phyloP scores from a whole-genome alignment of 2,329 filamentous ascomycete genomes.

The Magnaporthiopsis incrustans region DNA sequence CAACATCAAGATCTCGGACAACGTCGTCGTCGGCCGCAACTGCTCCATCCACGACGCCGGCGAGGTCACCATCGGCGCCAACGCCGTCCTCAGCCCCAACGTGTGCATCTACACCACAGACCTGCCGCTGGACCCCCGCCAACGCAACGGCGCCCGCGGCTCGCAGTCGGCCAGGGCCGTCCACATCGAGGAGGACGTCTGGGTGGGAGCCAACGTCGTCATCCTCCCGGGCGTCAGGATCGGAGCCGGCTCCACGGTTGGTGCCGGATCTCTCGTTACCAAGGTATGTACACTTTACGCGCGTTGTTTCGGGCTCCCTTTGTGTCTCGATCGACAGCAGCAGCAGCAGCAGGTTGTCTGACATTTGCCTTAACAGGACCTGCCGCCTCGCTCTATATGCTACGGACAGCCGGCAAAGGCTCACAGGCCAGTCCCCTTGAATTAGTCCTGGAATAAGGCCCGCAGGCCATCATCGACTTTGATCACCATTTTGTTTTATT shows the following conservation, averaged over 20 bases:
- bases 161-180: slow-evolving; percentile 64
- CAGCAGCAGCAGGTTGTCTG: not conserved
- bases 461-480: too few species aligned
- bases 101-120: slow-evolving; percentile 79
- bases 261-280: slow-evolving; percentile 78
- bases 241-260: slow-evolving; percentile 70
- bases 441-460: too few species aligned
- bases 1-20: slow-evolving; percentile 81
- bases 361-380: not conserved
- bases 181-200: slow-evolving; percentile 77
- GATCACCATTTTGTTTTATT: not conserved
- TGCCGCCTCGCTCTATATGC: slow-evolving; percentile 13
- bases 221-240: slow-evolving; percentile 75
- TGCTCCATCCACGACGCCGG: slow-evolving; percentile 85
- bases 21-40: slow-evolving; percentile 74
- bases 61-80: slow-evolving; percentile 71
- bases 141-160: slow-evolving; percentile 65
- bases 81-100: slow-evolving; percentile 70
- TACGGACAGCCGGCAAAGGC: slow-evolving; percentile 16
- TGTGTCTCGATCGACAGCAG: not conserved
- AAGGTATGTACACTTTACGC: slow-evolving; percentile 40
- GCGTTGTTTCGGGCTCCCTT: not conserved
- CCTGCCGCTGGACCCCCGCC: slow-evolving; percentile 63
- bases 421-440: slow-evolving; percentile 10
- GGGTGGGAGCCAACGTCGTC: slow-evolving; percentile 68